Base-by-base conservation (phyloP, 352 stramenopile species). In the Elongisporangium senticosum region DNA sequence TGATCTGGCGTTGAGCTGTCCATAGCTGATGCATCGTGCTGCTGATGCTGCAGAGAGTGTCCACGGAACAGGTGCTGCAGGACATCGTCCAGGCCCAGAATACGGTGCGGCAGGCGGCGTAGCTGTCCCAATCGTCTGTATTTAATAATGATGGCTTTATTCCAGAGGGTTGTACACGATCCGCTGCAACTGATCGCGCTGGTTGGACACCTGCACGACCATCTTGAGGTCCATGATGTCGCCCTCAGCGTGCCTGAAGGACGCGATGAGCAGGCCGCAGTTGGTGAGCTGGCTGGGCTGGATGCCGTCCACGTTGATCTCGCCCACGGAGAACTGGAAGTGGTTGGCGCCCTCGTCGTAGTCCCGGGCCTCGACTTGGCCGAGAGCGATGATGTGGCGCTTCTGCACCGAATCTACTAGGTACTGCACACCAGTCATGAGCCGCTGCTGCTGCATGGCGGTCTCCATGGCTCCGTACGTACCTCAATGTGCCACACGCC, bases 131-230 rank as follows among this genome's bases (percentile, higher is more conserved):
- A 13, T 37, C 26, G 19, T 59, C n/a, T 55, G 19, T 55, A 24
- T 61, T 52, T 13, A 24, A 59, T 19, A 61, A 20, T 19, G 8
- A n/a, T 65, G 33, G 24, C 24, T 43, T 55, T 87, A 95, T 73
- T 96, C 83, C 48, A 96, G 62, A 11, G 87, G 87, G 57, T 83
- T 95, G 71, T 94, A 96, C 61, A 96, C 85, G 66, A 95, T 96
- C 33, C 87, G 71, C 61, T 93, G 85, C 2, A 95, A 67, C 20
- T 56, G 64, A 56, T 68, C 83, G 59, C 74, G 71, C 67, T 93
- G 83, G 55, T 91, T 70, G 7, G 83, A 93, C 39, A 96, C 87
- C 67, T 96, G 85, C 50, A 93, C 77, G 55, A 96, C 87, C 83
- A 95, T 93, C 61, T 95, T 95, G 48, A 96, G 69, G 53, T 91